These are phyloP conservation scores for Ceratocystiopsis sp. DNA, from an alignment of 2,329 filamentous ascomycete species.

Conservation along the genomic window DNA sequence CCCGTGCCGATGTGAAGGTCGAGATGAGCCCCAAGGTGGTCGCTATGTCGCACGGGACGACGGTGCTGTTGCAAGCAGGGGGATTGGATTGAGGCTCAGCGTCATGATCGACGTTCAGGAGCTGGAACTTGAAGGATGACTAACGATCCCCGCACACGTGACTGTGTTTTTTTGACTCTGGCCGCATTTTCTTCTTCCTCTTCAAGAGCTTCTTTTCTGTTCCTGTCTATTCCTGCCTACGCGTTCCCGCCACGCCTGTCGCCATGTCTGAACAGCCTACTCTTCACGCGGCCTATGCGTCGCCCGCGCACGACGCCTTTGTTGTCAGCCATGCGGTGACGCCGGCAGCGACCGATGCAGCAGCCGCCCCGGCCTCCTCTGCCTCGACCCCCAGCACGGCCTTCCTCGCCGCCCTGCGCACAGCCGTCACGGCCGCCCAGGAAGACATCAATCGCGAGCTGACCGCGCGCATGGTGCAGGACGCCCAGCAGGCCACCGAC, in stretches of 20 bases:
- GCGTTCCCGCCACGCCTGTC: not conserved
- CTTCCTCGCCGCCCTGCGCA: slow-evolving; percentile 43
- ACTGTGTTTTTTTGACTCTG: no score
- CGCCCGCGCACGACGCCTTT: slow-evolving; percentile 6
- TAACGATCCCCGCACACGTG: no score
- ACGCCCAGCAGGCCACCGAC: slow-evolving; percentile 31
- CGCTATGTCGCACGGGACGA: no score
- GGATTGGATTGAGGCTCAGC: no score
- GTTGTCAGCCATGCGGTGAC: slow-evolving; percentile 6
- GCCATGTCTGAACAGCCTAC: not conserved
- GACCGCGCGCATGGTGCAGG: slow-evolving; percentile 57
- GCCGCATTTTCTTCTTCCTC: no score
- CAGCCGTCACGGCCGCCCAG: slow-evolving; percentile 42
- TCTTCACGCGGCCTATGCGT: slow-evolving; percentile 4
- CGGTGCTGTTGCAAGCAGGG: no score
- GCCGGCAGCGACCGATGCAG: slow-evolving; percentile 12
- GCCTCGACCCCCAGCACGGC: slow-evolving; percentile 31
- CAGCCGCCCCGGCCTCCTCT: not conserved
- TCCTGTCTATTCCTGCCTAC: no score
- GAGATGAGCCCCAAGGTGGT: no score
- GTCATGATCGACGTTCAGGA: no score
- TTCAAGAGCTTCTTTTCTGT: no score
- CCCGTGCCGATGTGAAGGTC: no score
- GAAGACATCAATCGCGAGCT: slow-evolving; percentile 52
- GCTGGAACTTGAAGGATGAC: no score